Percentiles rank a stretch among this genome's conserved stretches.
Evolutionary conservation across 2,329 filamentous ascomycete species (phyloP).

Genomic region (Leptoxyphium fumago): DNA sequence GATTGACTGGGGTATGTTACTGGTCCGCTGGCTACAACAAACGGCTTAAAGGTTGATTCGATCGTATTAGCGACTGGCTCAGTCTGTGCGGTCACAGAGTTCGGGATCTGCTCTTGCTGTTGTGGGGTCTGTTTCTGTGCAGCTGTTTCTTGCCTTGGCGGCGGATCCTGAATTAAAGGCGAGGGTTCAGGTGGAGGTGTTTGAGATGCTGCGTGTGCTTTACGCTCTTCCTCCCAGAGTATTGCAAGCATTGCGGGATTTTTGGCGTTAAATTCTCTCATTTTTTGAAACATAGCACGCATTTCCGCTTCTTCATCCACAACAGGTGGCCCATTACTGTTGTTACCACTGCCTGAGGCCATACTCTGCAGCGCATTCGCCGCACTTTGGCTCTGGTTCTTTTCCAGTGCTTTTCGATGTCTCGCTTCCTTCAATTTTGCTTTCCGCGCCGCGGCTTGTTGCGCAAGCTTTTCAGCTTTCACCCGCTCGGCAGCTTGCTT

Average conservation of each 20-base stretch:
- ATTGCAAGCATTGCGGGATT: constrained; percentile 39
- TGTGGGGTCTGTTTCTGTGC: background rate
- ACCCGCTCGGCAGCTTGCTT: constrained; percentile 6
- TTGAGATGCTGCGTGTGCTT: constrained; percentile 16
- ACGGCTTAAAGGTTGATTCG: background rate
- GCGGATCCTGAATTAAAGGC: constrained; percentile 3
- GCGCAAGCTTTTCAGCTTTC: constrained; percentile 9
- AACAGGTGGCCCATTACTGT: background rate
- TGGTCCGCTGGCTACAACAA: background rate
- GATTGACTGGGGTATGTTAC: background rate
- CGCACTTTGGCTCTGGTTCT: constrained; percentile 14
- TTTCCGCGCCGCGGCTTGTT: constrained; percentile 12
- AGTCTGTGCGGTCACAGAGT: background rate
- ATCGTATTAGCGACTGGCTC: background rate
- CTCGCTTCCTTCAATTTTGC: constrained; percentile 16
- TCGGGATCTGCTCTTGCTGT: no score
- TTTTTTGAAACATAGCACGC: constrained; percentile 41
- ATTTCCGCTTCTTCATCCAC: constrained; percentile 36
- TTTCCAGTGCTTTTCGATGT: constrained; percentile 16
- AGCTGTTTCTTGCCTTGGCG: constrained; percentile 1
- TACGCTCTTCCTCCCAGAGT: constrained; percentile 41
- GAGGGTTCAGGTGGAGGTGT: constrained; percentile 5
- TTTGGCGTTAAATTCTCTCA: constrained; percentile 41
- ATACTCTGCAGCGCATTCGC: constrained; percentile 15
- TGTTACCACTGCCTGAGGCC: constrained; percentile 4